Conservation (phyloP, 225 moss, liverwort and hornwort genomes). For the Ulota crispa region DNA sequence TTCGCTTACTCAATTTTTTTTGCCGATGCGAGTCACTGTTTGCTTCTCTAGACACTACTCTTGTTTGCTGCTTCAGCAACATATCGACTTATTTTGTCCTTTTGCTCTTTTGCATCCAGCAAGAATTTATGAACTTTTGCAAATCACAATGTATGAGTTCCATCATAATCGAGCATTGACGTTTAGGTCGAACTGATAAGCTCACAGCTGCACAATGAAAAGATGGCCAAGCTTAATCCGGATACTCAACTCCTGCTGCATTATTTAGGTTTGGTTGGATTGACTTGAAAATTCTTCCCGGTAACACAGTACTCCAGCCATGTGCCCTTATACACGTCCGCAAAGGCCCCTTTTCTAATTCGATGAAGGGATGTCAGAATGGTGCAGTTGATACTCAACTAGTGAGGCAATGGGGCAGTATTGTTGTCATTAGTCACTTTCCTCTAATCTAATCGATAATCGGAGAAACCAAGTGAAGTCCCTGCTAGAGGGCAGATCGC, state of each 20-base stretch:
- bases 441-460: too few relatives aligned
- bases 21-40: too few relatives aligned
- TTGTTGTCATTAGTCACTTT: neutral
- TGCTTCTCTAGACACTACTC: neutral
- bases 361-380: neutral
- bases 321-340: slow-evolving; percentile 4
- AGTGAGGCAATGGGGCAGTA: neutral
- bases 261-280: too few relatives aligned
- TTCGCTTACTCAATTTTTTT: too few relatives aligned
- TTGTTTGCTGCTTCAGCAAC: neutral
- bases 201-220: slow-evolving; percentile 29
- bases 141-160: slow-evolving; percentile 18
- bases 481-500: neutral
- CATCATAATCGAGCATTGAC: slow-evolving; percentile 23
- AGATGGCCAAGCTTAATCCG: slow-evolving; percentile 4
- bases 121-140: neutral
- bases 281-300: neutral
- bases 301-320: slow-evolving; percentile 22
- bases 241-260: slow-evolving; percentile 8
- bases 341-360: neutral
- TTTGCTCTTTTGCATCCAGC: neutral
- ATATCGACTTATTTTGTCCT: neutral
- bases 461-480: too few relatives aligned
- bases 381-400: neutral
- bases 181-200: neutral